These are phyloP conservation scores for Zymoseptoria passerinii DNA, from an alignment of 2,329 filamentous ascomycete species.

Conservation along the genomic window DNA sequence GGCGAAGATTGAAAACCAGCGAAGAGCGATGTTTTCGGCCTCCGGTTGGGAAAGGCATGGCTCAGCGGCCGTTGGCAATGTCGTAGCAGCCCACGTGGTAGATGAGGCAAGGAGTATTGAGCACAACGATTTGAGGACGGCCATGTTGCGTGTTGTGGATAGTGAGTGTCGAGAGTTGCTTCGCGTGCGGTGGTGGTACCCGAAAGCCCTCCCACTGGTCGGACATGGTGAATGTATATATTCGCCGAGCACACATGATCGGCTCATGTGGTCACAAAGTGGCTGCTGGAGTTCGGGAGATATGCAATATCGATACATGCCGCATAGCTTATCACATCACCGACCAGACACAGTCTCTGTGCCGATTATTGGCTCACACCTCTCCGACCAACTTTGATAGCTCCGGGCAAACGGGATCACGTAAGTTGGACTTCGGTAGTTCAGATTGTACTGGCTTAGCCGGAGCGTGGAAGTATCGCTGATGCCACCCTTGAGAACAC, in stretches of 20 bases:
- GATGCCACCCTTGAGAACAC: no score
- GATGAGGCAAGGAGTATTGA: neutral
- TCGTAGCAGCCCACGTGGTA: neutral
- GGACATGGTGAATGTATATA: neutral
- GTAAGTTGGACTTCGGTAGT: no score
- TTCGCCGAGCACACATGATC: neutral
- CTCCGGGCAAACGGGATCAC: no score
- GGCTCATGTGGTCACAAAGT: neutral
- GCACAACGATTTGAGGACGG: neutral
- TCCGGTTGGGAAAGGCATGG: conserved; percentile 8
- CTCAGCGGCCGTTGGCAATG: neutral
- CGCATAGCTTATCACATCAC: neutral
- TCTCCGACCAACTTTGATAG: no score
- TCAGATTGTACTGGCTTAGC: no score
- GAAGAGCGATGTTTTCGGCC: conserved; percentile 6
- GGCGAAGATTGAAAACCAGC: conserved; percentile 9
- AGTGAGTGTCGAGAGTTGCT: neutral
- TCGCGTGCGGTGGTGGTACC: neutral
- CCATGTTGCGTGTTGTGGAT: neutral
- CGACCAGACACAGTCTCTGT: neutral
- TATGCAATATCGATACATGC: neutral
- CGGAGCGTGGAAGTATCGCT: no score
- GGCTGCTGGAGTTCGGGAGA: neutral
- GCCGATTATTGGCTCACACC: no score
- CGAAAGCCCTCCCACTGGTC: neutral